Percentiles rank a stretch among this genome's conserved stretches.
Conservation (phyloP, 176 grass and related monocot species). For the Oryza officinalis region DNA sequence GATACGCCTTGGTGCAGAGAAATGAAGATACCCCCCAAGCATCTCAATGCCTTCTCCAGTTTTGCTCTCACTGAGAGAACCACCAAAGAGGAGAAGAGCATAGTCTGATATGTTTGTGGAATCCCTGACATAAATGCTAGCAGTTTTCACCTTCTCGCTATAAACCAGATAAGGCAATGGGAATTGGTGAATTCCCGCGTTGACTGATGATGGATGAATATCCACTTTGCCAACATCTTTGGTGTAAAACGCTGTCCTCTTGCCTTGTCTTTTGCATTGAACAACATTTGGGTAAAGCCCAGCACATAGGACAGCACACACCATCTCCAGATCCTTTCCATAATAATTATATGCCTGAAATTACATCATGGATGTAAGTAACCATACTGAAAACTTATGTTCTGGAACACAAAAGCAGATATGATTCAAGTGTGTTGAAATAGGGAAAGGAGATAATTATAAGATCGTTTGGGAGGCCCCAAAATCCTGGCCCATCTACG, state of each 20-base stretch:
- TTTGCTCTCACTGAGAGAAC: conserved; percentile 56
- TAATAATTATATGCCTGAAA: conserved; percentile 81
- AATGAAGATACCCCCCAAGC: conserved; percentile 92
- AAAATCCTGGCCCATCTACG: not conserved
- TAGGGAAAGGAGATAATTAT: not conserved
- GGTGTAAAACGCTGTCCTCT: conserved; percentile 79
- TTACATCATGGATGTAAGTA: conserved; percentile 30
- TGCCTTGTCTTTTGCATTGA: conserved; percentile 89
- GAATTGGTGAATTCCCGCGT: conserved; percentile 66
- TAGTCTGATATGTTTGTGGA: conserved; percentile 98
- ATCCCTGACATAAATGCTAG: conserved; percentile 85
- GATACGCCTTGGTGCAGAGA: conserved; percentile 68
- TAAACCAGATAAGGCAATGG: conserved; percentile 95
- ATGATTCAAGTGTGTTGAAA: not conserved
- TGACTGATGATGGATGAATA: conserved; percentile 93
- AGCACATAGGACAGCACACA: conserved; percentile 84
- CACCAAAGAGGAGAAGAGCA: conserved; percentile 88
- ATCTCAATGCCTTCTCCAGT: conserved; percentile 90
- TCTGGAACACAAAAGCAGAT: not conserved
- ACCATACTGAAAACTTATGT: not conserved
- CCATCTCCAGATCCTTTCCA: conserved; percentile 84
- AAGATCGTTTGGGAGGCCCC: not conserved
- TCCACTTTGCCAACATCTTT: conserved; percentile 96
- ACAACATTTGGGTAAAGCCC: conserved; percentile 95
- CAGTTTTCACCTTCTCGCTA: conserved; percentile 92